Base-by-base conservation (phyloP, 305 asterid genomes). In the Fraxinus nigra region DNA sequence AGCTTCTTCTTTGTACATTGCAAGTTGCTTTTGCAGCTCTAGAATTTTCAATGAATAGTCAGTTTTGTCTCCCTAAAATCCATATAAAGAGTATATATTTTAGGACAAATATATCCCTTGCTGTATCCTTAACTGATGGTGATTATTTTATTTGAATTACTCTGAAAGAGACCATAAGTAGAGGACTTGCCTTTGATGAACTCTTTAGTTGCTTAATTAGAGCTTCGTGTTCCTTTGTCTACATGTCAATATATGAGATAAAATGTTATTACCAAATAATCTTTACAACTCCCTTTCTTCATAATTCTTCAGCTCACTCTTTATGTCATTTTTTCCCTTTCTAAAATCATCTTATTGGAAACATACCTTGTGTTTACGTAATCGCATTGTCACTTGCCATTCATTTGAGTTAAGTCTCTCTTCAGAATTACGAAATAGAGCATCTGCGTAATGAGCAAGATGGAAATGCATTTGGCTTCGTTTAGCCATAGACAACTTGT, bases 361-460 rank as follows among this genome's bases (percentile, higher is more conserved):
- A 65, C 72, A 82, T 86, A 94, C 99, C 97, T 95, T 95, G 87
- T 91, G 97, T 85, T 88, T 93, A 85, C 97, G 91, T 78, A 95
- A 79, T 59, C 92, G 93, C 93, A 90, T 82, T 83, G 98, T 98
- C 81, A 93, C 98, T 85, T 93, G 98, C 99, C 99, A 95, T 83
- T 95, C 99, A 22, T 85, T 93, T 83, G 99, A 95, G 90, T 90
- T 83, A 84, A 95, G 94, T 89, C 99, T 93, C 85, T 95, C 98
- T 77, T 95, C 99, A 80, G 90, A 93, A 85, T 93, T 94, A 84
- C 94, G 99, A 87, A 93, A 95, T 72, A 95, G 97, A 84, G 94
- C 97, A 92, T 95, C 98, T 56, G 99, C 95, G 85, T 95, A 95
- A 82, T 93, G 99, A n/a, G 99, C 97, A 79, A 95, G 99, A 90